These are phyloP conservation scores for Shiraia bambusicola DNA, from an alignment of 2,329 filamentous ascomycete genomes.

Conservation along the genomic window DNA sequence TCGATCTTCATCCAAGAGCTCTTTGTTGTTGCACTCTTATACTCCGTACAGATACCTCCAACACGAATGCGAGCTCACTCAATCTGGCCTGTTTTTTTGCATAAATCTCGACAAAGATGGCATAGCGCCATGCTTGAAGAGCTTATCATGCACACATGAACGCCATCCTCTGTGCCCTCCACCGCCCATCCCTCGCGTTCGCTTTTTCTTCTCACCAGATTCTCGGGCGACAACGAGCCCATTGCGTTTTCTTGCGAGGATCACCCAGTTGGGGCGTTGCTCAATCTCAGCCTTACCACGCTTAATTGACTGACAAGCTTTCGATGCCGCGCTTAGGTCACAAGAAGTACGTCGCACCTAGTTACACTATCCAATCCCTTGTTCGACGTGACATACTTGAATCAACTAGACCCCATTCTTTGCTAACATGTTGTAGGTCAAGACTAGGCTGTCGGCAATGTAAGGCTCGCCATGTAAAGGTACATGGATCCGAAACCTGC, in stretches of 20 bases:
- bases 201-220: conserved; percentile 10
- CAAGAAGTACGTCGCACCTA: conserved; percentile 34
- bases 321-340: conserved; percentile 42
- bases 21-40: not conserved
- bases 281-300: conserved; percentile 10
- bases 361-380: conserved; percentile 10
- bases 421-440: conserved; percentile 10
- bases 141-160: conserved; percentile 12
- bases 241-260: conserved; percentile 9
- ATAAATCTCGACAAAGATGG: conserved; percentile 12
- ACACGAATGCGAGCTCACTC: conserved; percentile 16
- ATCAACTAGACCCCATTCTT: too few relatives aligned
- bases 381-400: conserved; percentile 1
- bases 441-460: conserved; percentile 39
- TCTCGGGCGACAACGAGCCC: conserved; percentile 9
- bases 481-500: conserved; percentile 14
- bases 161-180: conserved; percentile 4
- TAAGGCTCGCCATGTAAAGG: conserved; percentile 43
- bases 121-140: conserved; percentile 21
- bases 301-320: conserved; percentile 8
- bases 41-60: not conserved
- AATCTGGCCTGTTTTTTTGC: conserved; percentile 6
- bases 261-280: conserved; percentile 9
- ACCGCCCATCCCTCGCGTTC: conserved; percentile 21
- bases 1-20: not conserved